Percentiles rank a stretch among this genome's conserved stretches.
Evolutionary conservation across 2,329 filamentous ascomycete genomes (phyloP).

Genomic region (Aspergillus pseudotamarii): DNA sequence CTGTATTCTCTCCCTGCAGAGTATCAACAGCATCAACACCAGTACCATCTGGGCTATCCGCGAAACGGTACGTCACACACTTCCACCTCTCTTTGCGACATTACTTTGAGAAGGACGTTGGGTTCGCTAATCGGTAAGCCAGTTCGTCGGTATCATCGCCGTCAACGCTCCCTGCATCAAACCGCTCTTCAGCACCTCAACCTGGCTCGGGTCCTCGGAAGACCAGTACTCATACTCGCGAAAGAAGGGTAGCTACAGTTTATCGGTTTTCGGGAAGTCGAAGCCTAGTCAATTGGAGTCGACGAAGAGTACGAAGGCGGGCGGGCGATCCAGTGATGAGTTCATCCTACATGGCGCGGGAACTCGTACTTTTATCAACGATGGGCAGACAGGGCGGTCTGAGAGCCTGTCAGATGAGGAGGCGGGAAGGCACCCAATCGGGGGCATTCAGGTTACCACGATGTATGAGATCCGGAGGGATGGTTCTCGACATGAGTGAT

Average conservation of each 20-base stretch:
- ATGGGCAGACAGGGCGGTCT: conserved; percentile 8
- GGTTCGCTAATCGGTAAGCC: background rate
- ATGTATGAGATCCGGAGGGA: conserved; percentile 22
- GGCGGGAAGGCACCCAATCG: conserved; percentile 9
- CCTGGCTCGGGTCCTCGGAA: conserved; percentile 19
- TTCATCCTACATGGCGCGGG: conserved; percentile 12
- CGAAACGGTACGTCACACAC: conserved; percentile 38
- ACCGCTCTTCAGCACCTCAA: conserved; percentile 39
- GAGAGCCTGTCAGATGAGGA: conserved; percentile 15
- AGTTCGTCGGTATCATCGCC: conserved; percentile 50
- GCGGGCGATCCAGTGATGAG: conserved; percentile 15
- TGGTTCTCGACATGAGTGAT: background rate
- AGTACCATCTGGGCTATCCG: conserved; percentile 49
- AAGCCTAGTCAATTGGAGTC: conserved; percentile 13
- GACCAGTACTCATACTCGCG: conserved; percentile 8
- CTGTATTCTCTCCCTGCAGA: conserved; percentile 42
- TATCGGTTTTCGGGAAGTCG: conserved; percentile 12
- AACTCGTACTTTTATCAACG: background rate
- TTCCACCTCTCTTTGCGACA: too few species aligned
- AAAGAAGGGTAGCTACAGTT: conserved; percentile 11
- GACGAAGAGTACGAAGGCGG: background rate
- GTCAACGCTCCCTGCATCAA: conserved; percentile 49
- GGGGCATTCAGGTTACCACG: conserved; percentile 24
- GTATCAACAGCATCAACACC: conserved; percentile 41
- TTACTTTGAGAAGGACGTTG: background rate